Percentiles rank a stretch among this genome's conserved stretches.
phyloP scores from a whole-genome alignment of 805 yeast species.

The Diddensiella santjacobensis region DNA sequence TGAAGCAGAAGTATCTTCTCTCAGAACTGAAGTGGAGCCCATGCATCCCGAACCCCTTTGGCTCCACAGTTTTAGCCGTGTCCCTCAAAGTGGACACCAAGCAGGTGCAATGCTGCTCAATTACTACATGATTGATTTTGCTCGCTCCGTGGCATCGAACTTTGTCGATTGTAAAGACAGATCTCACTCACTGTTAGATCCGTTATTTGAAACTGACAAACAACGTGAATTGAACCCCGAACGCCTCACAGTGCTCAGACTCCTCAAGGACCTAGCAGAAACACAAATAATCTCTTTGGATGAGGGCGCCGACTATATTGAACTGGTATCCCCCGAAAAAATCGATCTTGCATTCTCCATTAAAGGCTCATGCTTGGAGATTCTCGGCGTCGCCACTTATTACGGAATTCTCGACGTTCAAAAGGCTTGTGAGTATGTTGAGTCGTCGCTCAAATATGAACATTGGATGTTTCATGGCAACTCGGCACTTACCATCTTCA shows the following conservation, averaged over 20 bases:
- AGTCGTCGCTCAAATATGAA: slow-evolving; percentile 48
- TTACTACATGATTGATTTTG: slow-evolving; percentile 16
- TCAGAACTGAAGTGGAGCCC: not conserved
- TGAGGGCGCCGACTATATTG: slow-evolving; percentile 54
- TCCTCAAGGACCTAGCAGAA: slow-evolving; percentile 27
- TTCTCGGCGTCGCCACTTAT: slow-evolving; percentile 54
- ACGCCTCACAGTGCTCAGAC: slow-evolving; percentile 14
- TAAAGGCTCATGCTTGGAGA: slow-evolving; percentile 55
- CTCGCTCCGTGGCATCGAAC: slow-evolving; percentile 17
- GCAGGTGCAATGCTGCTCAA: slow-evolving; percentile 23
- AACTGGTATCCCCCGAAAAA: slow-evolving; percentile 47
- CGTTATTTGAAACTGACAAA: slow-evolving; percentile 7
- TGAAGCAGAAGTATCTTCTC: slow-evolving; percentile 7
- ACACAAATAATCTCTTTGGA: slow-evolving; percentile 48
- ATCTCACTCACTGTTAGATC: slow-evolving; percentile 9
- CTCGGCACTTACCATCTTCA: slow-evolving; percentile 49
- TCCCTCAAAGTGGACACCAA: slow-evolving; percentile 18
- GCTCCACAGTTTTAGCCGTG: slow-evolving; percentile 14
- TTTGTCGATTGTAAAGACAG: slow-evolving; percentile 14
- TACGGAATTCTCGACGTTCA: slow-evolving; percentile 45
- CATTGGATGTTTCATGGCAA: slow-evolving; percentile 51
- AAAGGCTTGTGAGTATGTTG: slow-evolving; percentile 44
- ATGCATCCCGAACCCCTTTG: slow-evolving; percentile 9
- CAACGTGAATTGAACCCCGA: not conserved
- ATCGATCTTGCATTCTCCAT: slow-evolving; percentile 49